phyloP scores from a whole-genome alignment of 345 rosid species.

The Balakata baccata region DNA sequence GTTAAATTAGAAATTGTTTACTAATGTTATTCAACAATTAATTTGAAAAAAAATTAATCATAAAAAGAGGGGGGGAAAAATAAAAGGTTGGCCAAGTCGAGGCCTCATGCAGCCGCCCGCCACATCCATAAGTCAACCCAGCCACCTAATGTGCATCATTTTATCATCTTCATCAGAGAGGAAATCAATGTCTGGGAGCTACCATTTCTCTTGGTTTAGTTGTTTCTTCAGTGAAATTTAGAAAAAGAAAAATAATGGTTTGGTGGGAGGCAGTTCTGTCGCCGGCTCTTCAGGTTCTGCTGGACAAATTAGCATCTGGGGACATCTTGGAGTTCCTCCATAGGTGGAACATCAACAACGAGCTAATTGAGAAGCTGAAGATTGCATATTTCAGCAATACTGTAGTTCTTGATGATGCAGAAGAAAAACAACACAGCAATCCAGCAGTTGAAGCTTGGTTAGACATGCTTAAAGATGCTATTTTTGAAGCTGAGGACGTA shows the following conservation, averaged over 20 bases:
- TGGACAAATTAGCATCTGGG: slow-evolving; percentile 1
- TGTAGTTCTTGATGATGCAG: slow-evolving; percentile 21
- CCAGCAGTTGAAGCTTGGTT: slow-evolving; percentile 18
- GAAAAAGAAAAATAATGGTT: not conserved
- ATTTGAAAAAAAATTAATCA: no score
- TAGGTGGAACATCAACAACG: not conserved
- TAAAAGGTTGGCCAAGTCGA: no score
- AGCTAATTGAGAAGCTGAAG: not conserved
- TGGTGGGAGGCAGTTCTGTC: slow-evolving; percentile 1
- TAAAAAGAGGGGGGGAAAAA: no score
- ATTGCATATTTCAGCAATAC: not conserved
- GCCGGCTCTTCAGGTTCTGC: slow-evolving; percentile 1
- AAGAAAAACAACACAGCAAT: slow-evolving; percentile 19
- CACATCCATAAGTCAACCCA: not conserved
- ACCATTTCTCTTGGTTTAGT: not conserved
- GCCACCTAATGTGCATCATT: not conserved
- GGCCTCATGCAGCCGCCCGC: no score
- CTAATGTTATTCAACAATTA: no score
- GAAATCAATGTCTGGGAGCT: not conserved
- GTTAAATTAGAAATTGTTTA: no score
- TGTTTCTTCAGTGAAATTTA: not conserved
- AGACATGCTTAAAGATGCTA: slow-evolving; percentile 17
- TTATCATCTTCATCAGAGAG: not conserved
- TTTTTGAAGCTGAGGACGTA: slow-evolving; percentile 23
- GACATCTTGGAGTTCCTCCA: not conserved